phyloP scores from a whole-genome alignment of 2,329 filamentous ascomycete species.

The Nemania sp. region DNA sequence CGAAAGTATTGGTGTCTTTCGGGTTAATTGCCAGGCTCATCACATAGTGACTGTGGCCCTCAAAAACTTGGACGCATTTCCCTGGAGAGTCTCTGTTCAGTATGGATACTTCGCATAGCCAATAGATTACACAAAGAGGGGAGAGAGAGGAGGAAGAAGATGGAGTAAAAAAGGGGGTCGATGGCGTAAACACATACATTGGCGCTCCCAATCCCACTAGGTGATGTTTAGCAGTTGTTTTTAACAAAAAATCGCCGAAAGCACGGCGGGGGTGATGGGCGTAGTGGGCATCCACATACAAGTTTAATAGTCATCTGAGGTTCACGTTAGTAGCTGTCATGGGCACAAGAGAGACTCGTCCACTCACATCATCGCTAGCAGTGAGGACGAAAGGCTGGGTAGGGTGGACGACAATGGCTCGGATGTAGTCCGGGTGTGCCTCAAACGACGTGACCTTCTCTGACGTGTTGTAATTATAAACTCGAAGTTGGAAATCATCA shows the following conservation, averaged over 20 bases:
- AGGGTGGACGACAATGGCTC: conserved; percentile 93
- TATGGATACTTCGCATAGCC: neutral
- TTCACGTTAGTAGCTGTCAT: conserved; percentile 2
- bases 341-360: conserved; percentile 64
- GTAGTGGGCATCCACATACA: conserved; percentile 15
- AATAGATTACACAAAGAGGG: neutral
- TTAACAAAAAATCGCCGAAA: neutral
- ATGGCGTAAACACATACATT: conserved; percentile 48
- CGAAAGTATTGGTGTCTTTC: conserved; percentile 91
- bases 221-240: conserved; percentile 11
- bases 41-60: conserved; percentile 94
- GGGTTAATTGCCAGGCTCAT: conserved; percentile 98
- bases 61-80: conserved; percentile 97
- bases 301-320: conserved; percentile 29
- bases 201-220: conserved; percentile 94
- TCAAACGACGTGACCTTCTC: conserved; percentile 98
- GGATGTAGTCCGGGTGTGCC: conserved; percentile 97
- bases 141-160: too few relatives aligned
- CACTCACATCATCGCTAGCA: conserved; percentile 97
- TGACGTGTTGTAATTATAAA: conserved; percentile 99
- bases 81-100: conserved; percentile 42
- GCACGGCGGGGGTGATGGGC: neutral
- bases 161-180: too few relatives aligned
- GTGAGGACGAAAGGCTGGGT: conserved; percentile 95
- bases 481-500: conserved; percentile 84